Evolutionary conservation across 2,329 filamentous ascomycete species (phyloP).

Genomic region (Venturia carpophila): DNA sequence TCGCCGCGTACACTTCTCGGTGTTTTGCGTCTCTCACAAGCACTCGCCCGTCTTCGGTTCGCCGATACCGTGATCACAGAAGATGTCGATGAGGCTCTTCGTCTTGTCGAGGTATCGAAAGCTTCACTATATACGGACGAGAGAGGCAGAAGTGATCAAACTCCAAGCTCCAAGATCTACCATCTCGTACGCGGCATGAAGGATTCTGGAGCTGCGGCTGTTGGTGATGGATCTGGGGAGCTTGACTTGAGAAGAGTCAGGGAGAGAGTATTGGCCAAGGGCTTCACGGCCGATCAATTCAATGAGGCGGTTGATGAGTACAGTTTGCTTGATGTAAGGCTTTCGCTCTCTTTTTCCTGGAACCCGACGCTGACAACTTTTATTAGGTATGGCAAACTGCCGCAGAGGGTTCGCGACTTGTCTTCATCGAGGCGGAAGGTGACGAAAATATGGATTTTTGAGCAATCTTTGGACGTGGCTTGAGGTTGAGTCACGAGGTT

Average conservation of each 20-base stretch:
- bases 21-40: conserved; percentile 86
- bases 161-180: conserved; percentile 84
- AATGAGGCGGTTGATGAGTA: conserved; percentile 83
- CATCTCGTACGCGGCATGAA: conserved; percentile 85
- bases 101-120: conserved; percentile 88
- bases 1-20: conserved; percentile 90
- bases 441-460: conserved; percentile 24
- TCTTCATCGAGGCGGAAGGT: conserved; percentile 47
- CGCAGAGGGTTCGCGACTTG: conserved; percentile 45
- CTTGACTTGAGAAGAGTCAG: conserved; percentile 81
- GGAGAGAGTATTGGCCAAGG: conserved; percentile 88
- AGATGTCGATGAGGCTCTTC: conserved; percentile 90
- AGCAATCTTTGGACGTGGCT: neutral
- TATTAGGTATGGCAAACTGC: conserved; percentile 48
- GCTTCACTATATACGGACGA: conserved; percentile 74
- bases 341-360: neutral
- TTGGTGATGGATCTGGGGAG: conserved; percentile 68
- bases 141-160: conserved; percentile 51
- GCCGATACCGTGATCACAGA: conserved; percentile 75
- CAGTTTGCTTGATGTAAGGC: conserved; percentile 76
- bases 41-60: conserved; percentile 85
- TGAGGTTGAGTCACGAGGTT: neutral
- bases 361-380: conserved; percentile 26
- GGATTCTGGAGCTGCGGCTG: conserved; percentile 71
- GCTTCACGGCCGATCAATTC: conserved; percentile 93